These are phyloP conservation scores for Rhodosporidiobolus odoratus DNA, from an alignment of 768 basidiomycete species.

Conservation along the genomic window DNA sequence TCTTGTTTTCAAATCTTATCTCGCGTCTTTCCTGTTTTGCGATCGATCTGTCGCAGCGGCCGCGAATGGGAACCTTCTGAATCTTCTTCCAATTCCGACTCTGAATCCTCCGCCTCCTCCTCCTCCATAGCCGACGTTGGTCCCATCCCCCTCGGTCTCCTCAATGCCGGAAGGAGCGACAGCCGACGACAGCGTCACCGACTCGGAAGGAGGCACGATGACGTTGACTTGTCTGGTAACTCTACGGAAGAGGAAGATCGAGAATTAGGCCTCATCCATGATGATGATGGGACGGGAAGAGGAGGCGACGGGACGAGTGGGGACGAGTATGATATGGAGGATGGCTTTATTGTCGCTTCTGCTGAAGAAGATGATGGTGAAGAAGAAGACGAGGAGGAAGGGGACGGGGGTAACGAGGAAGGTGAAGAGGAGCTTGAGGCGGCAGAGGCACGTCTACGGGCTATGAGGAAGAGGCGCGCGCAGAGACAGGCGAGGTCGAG, in stretches of 20 bases:
- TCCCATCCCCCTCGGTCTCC: not conserved
- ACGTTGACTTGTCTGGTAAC: not conserved
- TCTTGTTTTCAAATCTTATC: not conserved
- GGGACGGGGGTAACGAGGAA: not conserved
- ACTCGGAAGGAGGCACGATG: conserved; percentile 1
- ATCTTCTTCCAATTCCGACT: not conserved
- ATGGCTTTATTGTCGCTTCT: conserved; percentile 12
- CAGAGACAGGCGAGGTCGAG: no score
- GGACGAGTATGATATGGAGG: conserved; percentile 26
- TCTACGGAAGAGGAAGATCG: not conserved
- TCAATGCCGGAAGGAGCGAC: not conserved
- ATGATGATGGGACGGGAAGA: not conserved
- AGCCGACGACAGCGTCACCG: no score
- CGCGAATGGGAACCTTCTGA: not conserved
- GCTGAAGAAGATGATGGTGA: not conserved
- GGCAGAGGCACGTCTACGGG: not conserved
- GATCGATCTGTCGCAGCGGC: not conserved
- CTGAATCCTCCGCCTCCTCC: no score
- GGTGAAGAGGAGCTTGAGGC: not conserved
- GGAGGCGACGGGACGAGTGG: not conserved
- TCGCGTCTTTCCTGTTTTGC: no score
- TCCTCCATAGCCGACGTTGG: not conserved
- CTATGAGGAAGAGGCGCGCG: not conserved
- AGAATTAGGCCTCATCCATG: not conserved
- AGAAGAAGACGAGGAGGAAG: not conserved